These are phyloP conservation scores for Yarrowia sp. DNA, from an alignment of 805 yeast species.

Conservation along the genomic window DNA sequence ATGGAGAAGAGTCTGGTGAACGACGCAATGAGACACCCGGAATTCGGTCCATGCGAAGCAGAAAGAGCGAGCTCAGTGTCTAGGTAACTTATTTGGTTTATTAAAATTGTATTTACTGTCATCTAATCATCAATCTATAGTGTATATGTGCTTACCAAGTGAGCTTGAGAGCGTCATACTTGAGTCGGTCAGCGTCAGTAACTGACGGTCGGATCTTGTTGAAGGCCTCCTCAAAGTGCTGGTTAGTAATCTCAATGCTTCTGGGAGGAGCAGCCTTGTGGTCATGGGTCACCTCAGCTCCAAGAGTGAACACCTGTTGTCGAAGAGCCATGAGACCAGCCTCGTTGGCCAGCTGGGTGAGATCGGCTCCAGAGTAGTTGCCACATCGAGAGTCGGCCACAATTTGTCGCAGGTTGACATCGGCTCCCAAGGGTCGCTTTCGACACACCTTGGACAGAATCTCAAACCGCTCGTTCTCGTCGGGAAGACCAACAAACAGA, in stretches of 20 bases:
- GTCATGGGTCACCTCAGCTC: slow-evolving; percentile 40
- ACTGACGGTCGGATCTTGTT: slow-evolving; percentile 83
- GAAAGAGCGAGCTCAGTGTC: slow-evolving; percentile 19
- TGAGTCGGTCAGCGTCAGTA: slow-evolving; percentile 74
- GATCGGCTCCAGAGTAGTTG: slow-evolving; percentile 94
- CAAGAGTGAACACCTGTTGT: slow-evolving; percentile 50
- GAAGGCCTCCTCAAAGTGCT: slow-evolving; percentile 71
- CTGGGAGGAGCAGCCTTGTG: slow-evolving; percentile 35
- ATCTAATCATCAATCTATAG: not conserved
- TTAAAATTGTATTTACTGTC: not conserved
- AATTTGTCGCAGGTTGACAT: slow-evolving; percentile 59
- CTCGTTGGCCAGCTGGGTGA: slow-evolving; percentile 86
- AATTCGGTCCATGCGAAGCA: slow-evolving; percentile 17
- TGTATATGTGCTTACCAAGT: not conserved
- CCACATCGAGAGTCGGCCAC: slow-evolving; percentile 78
- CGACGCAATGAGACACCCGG: slow-evolving; percentile 20
- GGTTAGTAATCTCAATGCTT: slow-evolving; percentile 53
- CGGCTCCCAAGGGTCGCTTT: slow-evolving; percentile 66
- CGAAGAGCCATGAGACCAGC: slow-evolving; percentile 89
- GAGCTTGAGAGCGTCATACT: slow-evolving; percentile 52
- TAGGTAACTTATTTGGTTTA: not conserved
- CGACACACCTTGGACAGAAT: slow-evolving; percentile 74
- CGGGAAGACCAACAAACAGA: slow-evolving; percentile 84
- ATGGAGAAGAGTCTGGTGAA: slow-evolving; percentile 11
- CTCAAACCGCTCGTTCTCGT: slow-evolving; percentile 71